A percentile compares a stretch with the other conserved stretches of the same genome.
phyloP scores from a whole-genome alignment of 495 filamentous ascomycete genomes.

The Hypoxylon fragiforme region DNA sequence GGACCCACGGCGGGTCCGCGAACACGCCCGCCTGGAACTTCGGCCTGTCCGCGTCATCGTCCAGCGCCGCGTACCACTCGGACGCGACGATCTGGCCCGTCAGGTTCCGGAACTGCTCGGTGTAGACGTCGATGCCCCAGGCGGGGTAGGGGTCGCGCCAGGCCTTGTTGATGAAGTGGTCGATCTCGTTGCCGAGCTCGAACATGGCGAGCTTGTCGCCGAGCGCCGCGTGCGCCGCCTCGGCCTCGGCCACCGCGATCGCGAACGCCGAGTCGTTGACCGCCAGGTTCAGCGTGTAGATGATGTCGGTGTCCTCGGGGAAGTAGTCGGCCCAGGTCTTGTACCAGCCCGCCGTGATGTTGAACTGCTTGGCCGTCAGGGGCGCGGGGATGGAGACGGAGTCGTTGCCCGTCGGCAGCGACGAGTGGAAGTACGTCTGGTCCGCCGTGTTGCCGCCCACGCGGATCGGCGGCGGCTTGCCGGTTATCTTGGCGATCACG shows the following conservation, averaged over 20 bases:
- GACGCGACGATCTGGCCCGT: conserved; percentile 28
- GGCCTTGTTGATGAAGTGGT: conserved; percentile 39
- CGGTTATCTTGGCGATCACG: conserved; percentile 29
- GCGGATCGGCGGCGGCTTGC: conserved; percentile 34
- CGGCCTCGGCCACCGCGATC: conserved; percentile 32
- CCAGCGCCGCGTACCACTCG: conserved; percentile 25
- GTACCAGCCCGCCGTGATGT: conserved; percentile 37
- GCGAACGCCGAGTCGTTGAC: conserved; percentile 33
- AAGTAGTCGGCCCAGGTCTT: conserved; percentile 36
- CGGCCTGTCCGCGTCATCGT: conserved; percentile 1
- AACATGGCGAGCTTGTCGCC: conserved; percentile 28
- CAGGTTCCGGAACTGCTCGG: conserved; percentile 35
- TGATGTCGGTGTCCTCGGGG: conserved; percentile 31
- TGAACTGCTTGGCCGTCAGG: conserved; percentile 20
- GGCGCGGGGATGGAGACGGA: conserved; percentile 27
- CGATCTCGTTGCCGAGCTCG: conserved; percentile 42
- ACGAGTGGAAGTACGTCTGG: conserved; percentile 31
- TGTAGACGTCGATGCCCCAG: conserved; percentile 32
- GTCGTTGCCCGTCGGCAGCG: conserved; percentile 25
- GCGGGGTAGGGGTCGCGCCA: conserved; percentile 28
- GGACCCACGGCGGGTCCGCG: conserved; percentile 38
- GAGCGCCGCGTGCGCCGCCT: conserved; percentile 29
- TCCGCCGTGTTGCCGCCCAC: conserved; percentile 40
- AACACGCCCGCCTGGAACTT: conserved; percentile 38
- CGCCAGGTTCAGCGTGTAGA: conserved; percentile 37